Base-by-base conservation (phyloP, 768 basidiomycete species). In the Obba rivulosa region DNA sequence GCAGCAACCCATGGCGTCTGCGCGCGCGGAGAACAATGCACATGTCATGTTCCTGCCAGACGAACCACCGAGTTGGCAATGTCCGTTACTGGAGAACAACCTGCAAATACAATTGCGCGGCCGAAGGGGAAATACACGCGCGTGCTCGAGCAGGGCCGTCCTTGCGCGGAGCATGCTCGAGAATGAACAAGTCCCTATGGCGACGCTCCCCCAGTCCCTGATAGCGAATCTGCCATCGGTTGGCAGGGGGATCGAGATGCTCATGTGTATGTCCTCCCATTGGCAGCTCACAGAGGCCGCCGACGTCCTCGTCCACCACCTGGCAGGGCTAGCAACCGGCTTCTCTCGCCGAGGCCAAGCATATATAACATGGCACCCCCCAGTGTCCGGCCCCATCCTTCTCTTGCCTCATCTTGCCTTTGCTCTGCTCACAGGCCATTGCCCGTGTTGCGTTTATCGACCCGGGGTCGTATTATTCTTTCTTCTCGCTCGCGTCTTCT, bases 401-500 rank as follows among this genome's bases (percentile, higher is more conserved):
- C 54, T 54, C 43, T 46, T 52, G 47, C 46, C 56, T 45, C 49
- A 56, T 58, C 62, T 54, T 52, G 52, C 60, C 60, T 54, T 49
- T 53, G 54, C 52, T 55, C 34, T 47, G 50, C 46, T 51, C 54
- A 44, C 54, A 57, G 57, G 61, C 59, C 57, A 57, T 59, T 69
- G 73, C 72, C 73, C 65, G 72, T 68, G 72, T 69, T 65, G 66
- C 68, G 64, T 67, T 69, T 62, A 62, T 66, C 74, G 76, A 74
- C 75, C 76, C 72, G 75, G 76, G 75, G 76, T 77, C 74, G 66
- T 70, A 7, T 31, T 31, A 31, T 72, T 71, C 66, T 63, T 62
- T 67, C 59, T 63, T 65, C 61, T 58, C 60, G 44, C 24, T 42
- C 44, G 49, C 38, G 46, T 54, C 54, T 55, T 50, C 53, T 54